phyloP scores from a whole-genome alignment of 163 green algal species.

The Volvox carteri region DNA sequence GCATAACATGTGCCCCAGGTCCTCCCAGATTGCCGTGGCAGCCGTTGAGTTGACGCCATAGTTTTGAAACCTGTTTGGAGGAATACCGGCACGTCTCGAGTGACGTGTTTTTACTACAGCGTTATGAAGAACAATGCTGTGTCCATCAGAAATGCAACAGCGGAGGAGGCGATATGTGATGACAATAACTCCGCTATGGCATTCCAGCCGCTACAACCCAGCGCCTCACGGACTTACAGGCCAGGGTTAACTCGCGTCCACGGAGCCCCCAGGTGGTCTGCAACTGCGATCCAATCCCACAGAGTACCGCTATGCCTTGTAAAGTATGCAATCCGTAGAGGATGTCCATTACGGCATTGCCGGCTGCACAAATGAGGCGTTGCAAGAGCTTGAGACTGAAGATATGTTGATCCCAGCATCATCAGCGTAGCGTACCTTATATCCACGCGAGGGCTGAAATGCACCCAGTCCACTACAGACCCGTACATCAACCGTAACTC shows the following conservation, averaged over 20 bases:
- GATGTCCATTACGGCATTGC: constrained; percentile 1
- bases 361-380: not conserved
- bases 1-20: constrained; percentile 41
- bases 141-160: no score
- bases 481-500: constrained; percentile 34
- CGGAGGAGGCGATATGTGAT: no score
- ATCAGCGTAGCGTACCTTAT: constrained; percentile 7
- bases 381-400: not conserved
- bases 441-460: constrained; percentile 29
- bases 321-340: constrained; percentile 43
- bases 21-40: not conserved
- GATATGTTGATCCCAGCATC: no score
- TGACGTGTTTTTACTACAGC: no score
- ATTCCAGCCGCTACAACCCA: no score
- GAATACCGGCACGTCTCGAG: no score
- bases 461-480: constrained; percentile 40
- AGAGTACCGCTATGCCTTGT: constrained; percentile 30
- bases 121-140: no score
- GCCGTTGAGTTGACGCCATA: constrained; percentile 28
- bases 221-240: constrained; percentile 35
- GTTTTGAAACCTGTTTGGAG: constrained; percentile 32
- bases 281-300: constrained; percentile 44
- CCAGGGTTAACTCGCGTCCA: constrained; percentile 32
- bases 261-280: not conserved
- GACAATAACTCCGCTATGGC: no score